phyloP scores from a whole-genome alignment of 768 basidiomycete species.

The Auriscalpium microsporum region DNA sequence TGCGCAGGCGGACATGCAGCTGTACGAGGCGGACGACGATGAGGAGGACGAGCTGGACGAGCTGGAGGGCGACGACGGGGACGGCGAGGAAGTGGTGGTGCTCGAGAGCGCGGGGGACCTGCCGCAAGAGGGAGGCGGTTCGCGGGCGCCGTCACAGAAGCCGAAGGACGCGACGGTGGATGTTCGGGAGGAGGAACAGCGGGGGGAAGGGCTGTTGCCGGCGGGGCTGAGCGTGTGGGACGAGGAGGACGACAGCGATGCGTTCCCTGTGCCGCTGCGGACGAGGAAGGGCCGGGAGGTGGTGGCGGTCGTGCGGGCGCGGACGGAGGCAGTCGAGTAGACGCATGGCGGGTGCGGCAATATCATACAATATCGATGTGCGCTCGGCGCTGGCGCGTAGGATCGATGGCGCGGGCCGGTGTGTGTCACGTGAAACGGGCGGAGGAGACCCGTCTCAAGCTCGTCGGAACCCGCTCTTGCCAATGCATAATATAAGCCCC shows the following conservation, averaged over 20 bases:
- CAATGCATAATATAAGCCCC: not conserved
- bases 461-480: not conserved
- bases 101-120: conserved; percentile 2
- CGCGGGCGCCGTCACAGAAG: not conserved
- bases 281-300: conserved; percentile 55
- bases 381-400: no score
- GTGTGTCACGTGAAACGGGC: not conserved
- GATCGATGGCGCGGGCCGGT: not conserved
- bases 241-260: conserved; percentile 56
- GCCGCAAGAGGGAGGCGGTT: not conserved
- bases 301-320: conserved; percentile 25
- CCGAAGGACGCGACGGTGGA: not conserved
- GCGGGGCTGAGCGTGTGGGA: conserved; percentile 18
- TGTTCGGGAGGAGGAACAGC: conserved; percentile 12
- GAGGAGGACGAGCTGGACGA: conserved; percentile 31
- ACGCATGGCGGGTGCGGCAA: no score
- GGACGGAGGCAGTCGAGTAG: conserved; percentile 28
- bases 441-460: not conserved
- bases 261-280: conserved; percentile 63
- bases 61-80: conserved; percentile 23
- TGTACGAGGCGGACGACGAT: conserved; percentile 50
- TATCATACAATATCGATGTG: no score
- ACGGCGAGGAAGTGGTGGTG: conserved; percentile 21
- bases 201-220: not conserved
- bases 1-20: conserved; percentile 61